Conservation (phyloP, 495 filamentous ascomycete genomes). For the Bathelium albidoporum region DNA sequence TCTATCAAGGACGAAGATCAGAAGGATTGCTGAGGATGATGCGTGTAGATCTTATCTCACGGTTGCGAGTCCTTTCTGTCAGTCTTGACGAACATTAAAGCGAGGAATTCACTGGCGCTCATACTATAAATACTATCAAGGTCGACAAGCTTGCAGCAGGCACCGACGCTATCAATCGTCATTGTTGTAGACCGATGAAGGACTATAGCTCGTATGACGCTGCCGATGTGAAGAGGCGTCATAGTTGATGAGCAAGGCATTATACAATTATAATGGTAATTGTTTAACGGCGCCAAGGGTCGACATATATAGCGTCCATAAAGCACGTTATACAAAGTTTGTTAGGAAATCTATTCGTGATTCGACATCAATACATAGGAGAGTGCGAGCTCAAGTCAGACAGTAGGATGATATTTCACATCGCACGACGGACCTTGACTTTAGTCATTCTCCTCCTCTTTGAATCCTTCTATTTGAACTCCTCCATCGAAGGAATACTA, state of each 20-base stretch:
- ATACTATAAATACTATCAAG: constrained; percentile 45
- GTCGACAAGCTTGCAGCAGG: constrained; percentile 51
- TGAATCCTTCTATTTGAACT: too few species aligned
- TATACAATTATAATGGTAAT: constrained; percentile 50
- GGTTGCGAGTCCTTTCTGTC: constrained; percentile 47
- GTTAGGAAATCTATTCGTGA: not conserved
- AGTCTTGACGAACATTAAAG: constrained; percentile 52
- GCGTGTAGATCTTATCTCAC: constrained; percentile 43
- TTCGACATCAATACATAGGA: not conserved
- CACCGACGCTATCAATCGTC: constrained; percentile 56
- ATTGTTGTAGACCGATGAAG: constrained; percentile 62
- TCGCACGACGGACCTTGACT: too few species aligned
- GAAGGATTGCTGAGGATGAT: too few species aligned
- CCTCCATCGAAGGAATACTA: not conserved
- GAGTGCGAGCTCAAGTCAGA: too few species aligned
- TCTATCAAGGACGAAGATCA: too few species aligned
- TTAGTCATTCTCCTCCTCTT: too few species aligned
- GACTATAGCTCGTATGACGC: constrained; percentile 55
- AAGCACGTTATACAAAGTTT: not conserved
- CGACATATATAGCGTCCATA: not conserved
- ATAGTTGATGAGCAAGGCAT: constrained; percentile 44
- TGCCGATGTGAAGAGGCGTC: constrained; percentile 47
- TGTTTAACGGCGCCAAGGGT: not conserved
- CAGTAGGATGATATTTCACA: too few species aligned
- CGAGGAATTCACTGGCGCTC: constrained; percentile 50